Percentiles rank a stretch among this genome's conserved stretches.
Evolutionary conservation across 2,329 filamentous ascomycete species (phyloP).

Genomic region (Microsporum audouinii): DNA sequence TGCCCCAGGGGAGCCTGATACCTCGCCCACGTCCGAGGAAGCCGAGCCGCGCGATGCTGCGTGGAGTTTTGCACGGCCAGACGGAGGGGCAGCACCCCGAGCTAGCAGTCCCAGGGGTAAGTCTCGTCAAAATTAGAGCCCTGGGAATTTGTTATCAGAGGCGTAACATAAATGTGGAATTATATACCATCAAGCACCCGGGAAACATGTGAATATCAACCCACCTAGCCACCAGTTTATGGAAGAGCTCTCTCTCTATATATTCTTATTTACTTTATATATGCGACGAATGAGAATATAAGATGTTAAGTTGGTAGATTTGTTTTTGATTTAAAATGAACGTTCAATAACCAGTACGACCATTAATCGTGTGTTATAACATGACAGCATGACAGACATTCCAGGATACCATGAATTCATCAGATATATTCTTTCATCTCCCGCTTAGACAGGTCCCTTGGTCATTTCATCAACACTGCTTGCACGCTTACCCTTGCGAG

Average conservation of each 20-base stretch:
- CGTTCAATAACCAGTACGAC: background rate
- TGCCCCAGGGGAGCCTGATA: background rate
- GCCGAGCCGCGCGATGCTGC: conserved; percentile 5
- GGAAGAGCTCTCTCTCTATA: too few relatives aligned
- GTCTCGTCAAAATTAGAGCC: too few relatives aligned
- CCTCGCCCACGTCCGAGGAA: conserved; percentile 5
- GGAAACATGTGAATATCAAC: too few relatives aligned
- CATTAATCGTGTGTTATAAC: background rate
- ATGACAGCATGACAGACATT: background rate
- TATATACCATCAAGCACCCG: too few relatives aligned
- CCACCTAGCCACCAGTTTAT: too few relatives aligned
- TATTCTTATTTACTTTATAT: too few relatives aligned
- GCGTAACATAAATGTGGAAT: too few relatives aligned
- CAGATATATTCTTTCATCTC: background rate
- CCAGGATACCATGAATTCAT: background rate
- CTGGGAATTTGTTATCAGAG: too few relatives aligned
- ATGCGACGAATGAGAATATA: too few relatives aligned
- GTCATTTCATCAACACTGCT: background rate
- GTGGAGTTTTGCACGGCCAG: conserved; percentile 6
- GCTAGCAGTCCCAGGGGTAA: too few relatives aligned
- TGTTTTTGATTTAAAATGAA: too few relatives aligned
- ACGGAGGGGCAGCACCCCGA: background rate
- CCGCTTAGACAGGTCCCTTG: background rate
- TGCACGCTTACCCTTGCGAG: conserved; percentile 37
- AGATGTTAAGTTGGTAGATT: too few relatives aligned